Conservation (phyloP, 495 filamentous ascomycete species). For the Acidomyces sp. region DNA sequence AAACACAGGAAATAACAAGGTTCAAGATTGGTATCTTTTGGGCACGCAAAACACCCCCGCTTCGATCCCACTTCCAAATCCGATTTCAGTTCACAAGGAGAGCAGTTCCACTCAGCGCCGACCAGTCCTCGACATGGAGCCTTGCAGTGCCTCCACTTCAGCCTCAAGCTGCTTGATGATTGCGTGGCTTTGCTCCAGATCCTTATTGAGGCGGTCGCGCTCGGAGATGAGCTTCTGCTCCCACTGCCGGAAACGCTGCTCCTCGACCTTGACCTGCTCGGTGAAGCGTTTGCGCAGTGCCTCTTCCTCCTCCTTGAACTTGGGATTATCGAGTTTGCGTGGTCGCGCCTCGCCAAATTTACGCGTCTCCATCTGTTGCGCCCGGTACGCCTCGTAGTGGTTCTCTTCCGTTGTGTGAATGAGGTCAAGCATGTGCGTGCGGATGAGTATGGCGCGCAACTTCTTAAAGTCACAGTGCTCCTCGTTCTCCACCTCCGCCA, state of each 20-base stretch:
- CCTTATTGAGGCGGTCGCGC: constrained; percentile 97
- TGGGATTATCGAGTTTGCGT: constrained; percentile 96
- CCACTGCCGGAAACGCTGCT: constrained; percentile 97
- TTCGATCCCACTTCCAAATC: neutral
- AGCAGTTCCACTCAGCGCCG: constrained; percentile 71
- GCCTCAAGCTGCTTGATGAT: constrained; percentile 89
- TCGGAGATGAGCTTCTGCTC: constrained; percentile 99
- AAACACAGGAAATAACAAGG: neutral
- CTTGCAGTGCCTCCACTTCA: constrained; percentile 88
- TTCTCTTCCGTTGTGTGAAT: constrained; percentile 99
- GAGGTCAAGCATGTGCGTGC: constrained; percentile 99
- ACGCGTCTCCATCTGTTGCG: constrained; percentile 98
- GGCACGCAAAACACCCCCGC: constrained; percentile 1
- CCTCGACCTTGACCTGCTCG: constrained; percentile 99
- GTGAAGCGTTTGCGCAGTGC: constrained; percentile 95
- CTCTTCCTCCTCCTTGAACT: constrained; percentile 99
- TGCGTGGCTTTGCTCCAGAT: constrained; percentile 91
- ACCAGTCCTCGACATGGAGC: constrained; percentile 80
- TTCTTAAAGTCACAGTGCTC: constrained; percentile 99
- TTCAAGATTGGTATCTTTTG: constrained; percentile 1
- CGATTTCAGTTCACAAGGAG: neutral
- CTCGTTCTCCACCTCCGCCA: constrained; percentile 98
- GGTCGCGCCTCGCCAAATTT: constrained; percentile 97
- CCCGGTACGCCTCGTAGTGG: constrained; percentile 98
- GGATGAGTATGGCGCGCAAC: constrained; percentile 93